Evolutionary conservation across 2,329 filamentous ascomycete species (phyloP).

Genomic region (Chalaropsis thielavioides): DNA sequence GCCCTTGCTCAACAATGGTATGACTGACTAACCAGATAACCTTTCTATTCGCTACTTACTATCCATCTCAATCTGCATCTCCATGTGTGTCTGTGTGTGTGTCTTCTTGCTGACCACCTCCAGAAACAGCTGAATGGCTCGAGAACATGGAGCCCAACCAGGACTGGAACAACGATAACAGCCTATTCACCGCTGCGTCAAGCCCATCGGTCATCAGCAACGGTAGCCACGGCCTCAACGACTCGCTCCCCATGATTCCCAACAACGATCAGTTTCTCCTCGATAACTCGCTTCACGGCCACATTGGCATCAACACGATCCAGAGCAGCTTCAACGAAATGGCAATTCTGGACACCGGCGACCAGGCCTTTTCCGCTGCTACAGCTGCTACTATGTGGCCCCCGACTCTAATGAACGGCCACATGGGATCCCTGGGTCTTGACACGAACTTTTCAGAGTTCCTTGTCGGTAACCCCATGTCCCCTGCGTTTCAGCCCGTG

Average conservation of each 20-base stretch:
- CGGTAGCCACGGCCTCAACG: slow-evolving; percentile 56
- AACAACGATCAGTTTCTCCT: slow-evolving; percentile 16
- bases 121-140: slow-evolving; percentile 14
- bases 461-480: slow-evolving; percentile 17
- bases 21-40: slow-evolving; percentile 67
- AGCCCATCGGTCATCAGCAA: slow-evolving; percentile 94
- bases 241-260: slow-evolving; percentile 15
- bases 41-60: slow-evolving; percentile 29
- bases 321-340: slow-evolving; percentile 63
- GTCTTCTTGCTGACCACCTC: slow-evolving; percentile 10
- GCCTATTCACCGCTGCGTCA: slow-evolving; percentile 56
- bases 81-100: slow-evolving; percentile 22
- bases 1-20: slow-evolving; percentile 53
- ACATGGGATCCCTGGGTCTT: slow-evolving; percentile 11
- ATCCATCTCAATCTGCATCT: slow-evolving; percentile 41
- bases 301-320: slow-evolving; percentile 60
- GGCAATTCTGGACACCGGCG: slow-evolving; percentile 32
- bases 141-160: slow-evolving; percentile 9
- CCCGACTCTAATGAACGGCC: slow-evolving; percentile 44
- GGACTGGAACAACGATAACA: slow-evolving; percentile 7
- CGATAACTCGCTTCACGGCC: slow-evolving; percentile 8
- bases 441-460: slow-evolving; percentile 17
- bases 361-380: slow-evolving; percentile 15
- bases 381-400: slow-evolving; percentile 48
- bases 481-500: slow-evolving; percentile 14